Base-by-base conservation (phyloP, 139 green algal genomes). In the Penium margaritaceum region DNA sequence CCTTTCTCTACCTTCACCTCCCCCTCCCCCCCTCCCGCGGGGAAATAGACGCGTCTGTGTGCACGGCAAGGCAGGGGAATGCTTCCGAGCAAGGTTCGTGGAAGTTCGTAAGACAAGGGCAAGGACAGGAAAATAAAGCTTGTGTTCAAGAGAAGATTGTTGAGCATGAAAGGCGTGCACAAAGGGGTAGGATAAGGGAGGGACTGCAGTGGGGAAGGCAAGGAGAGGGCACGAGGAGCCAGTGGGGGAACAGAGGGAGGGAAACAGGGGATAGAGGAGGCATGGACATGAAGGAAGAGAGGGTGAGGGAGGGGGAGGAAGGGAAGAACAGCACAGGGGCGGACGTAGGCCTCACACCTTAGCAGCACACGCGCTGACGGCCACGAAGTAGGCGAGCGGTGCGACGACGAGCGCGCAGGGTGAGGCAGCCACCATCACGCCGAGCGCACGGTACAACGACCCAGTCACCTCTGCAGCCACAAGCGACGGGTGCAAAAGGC, bases 341-440 rank as follows among this genome's bases (percentile, higher is more conserved):
- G n/a, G n/a, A n/a, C n/a, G n/a, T n/a, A 19, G n/a, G 44, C 1
- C 2, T 57, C 63, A 32, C 14, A 77, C 70, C 60, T 74, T 62
- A 5, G 65, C 19, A 14, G 81, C 71, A n/a, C 70, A 80, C 30
- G 82, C 81, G 41, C 75, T 84, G 1, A 87, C 71, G 17, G 82
- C 83, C 19, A 78, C 66, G 21, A 83, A 73, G 70, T 87, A 87
- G 2, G 77, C 77, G 15, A 87, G 66, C 17, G 83, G 81, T 17
- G 83, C 67, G 34, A 87, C 79, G 19, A 75, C 65, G 0, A 87
- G 67, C 35, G 83, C 81, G 63, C 83, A 87, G 19, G 83, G 83
- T 53, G 83, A 83, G 43, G 82, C 82, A 34, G 83, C 83, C 38
- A 81, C 75, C 70, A 87, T 75, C 24, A 87, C 70, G 3, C 68